Conservation (phyloP, 2,329 filamentous ascomycete genomes). For the Xylaria digitata region DNA sequence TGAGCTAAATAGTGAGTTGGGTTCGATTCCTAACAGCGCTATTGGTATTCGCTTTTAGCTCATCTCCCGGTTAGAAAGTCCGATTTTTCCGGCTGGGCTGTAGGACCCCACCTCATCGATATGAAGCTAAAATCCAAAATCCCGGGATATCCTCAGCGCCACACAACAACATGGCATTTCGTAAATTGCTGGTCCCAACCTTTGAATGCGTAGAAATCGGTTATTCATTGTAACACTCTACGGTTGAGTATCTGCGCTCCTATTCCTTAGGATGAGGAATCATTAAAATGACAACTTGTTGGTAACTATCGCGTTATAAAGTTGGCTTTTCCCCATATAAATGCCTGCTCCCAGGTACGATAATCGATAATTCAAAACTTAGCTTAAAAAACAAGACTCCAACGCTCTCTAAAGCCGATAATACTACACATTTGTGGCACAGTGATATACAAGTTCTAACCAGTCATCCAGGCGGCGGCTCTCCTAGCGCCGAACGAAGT, state of each 20-base stretch:
- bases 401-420: constrained; percentile 26
- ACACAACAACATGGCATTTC: not conserved
- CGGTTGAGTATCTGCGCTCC: not conserved
- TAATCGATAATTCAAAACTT: no score
- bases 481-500: constrained; percentile 86
- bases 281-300: not conserved
- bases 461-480: constrained; percentile 88
- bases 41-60: no score
- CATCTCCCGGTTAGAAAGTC: constrained; percentile 6
- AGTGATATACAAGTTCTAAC: constrained; percentile 58
- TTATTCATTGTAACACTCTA: not conserved
- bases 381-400: constrained; percentile 8
- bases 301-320: not conserved
- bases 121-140: not conserved
- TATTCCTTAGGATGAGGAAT: not conserved
- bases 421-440: constrained; percentile 33
- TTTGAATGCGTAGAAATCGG: not conserved
- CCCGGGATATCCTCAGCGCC: not conserved
- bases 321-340: constrained; percentile 9
- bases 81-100: constrained; percentile 20
- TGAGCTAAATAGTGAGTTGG: no score
- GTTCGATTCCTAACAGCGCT: no score
- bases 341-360: constrained; percentile 5
- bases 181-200: not conserved
- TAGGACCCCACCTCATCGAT: constrained; percentile 9